These are phyloP conservation scores for Debaryomycetaceae sp. DNA, from an alignment of 1,139 yeast species.

Conservation along the genomic window DNA sequence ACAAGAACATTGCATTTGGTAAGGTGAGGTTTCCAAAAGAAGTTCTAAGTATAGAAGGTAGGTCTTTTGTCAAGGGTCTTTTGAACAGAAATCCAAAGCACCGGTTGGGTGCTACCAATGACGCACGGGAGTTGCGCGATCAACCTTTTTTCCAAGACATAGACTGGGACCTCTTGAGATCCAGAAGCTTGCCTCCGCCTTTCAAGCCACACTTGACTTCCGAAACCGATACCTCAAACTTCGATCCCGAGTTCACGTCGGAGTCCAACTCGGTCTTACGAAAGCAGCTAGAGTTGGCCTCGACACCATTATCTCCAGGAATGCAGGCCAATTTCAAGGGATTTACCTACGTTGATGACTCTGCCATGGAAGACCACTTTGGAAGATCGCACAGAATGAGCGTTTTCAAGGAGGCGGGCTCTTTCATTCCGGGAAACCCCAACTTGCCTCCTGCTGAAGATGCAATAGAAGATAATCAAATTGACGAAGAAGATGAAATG, in stretches of 20 bases:
- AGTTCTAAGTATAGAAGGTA: conserved; percentile 84
- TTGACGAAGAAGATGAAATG: conserved; percentile 55
- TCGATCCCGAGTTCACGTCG: conserved; percentile 95
- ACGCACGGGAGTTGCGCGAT: conserved; percentile 86
- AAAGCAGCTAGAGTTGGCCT: conserved; percentile 60
- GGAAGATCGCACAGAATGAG: conserved; percentile 44
- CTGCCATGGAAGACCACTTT: conserved; percentile 86
- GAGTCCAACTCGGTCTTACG: conserved; percentile 81
- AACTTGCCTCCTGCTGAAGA: conserved; percentile 80
- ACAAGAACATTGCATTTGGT: conserved; percentile 96
- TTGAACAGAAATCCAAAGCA: conserved; percentile 94
- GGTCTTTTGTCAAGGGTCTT: conserved; percentile 91
- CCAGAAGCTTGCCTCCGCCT: conserved; percentile 93
- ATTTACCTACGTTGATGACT: conserved; percentile 91
- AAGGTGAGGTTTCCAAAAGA: conserved; percentile 96
- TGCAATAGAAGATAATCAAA: conserved; percentile 72
- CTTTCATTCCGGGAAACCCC: conserved; percentile 76
- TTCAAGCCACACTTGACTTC: conserved; percentile 89
- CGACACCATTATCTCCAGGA: conserved; percentile 89
- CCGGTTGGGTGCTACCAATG: conserved; percentile 85
- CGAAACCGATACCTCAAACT: conserved; percentile 92
- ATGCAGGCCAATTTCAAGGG: conserved; percentile 96
- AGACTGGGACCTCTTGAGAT: conserved; percentile 78
- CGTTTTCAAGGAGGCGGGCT: conserved; percentile 59
- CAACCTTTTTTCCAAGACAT: conserved; percentile 89